Evolutionary conservation across 495 filamentous ascomycete genomes (phyloP), one percentile per base, ranked within the genome.

Genomic region (Penicillium atrosanguineum): DNA sequence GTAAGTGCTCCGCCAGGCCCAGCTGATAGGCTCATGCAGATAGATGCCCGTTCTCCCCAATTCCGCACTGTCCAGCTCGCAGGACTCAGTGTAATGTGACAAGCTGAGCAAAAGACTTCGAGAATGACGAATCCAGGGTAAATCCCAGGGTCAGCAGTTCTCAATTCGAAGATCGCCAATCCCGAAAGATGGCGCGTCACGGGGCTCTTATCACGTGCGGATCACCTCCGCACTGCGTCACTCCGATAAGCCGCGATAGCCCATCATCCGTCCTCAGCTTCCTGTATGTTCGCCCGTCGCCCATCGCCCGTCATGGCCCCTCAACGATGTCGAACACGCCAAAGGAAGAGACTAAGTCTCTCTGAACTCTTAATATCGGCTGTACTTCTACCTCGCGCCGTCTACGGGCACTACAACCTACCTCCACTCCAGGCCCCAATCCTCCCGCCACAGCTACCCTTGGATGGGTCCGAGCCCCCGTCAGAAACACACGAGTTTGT

Each of bases 401-500:
- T 58, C 41, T 60, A 60, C 40, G 65, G 71, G 48, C 60, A 61
- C 42, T 51, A 56, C 16, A 16, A 58, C 23, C 23, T 23, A 11
- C 49, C 57, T 39, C 31, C 52, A 15, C 51, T 47, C 11, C 64
- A 66, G 43, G 55, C 56, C 15, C 69, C 68, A 36, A 61, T 75
- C 29, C 44, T 73, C 42, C 66, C 65, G 53, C 70, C 70, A 47
- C 64, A 66, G 47, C 53, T 68, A 43, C 69, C 70, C 8, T 56
- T 67, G 29, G 54, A 57, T 18, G 61, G 55, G 1, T 39, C 56
- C 11, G 55, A 59, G 20, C 45, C 59, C 12, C 23, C 58, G 29
- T 55, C 57, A 16, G 64, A 63, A 23, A 56, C 29, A 12, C 67
- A 71, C 60, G 66, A 74, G 55, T 72, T 72, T 65, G 75, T 75